A percentile compares a stretch with the other conserved stretches of the same genome.
These are phyloP conservation scores for Acanthamoeba healyi DNA, from an alignment of 208 protist genomes.

Conservation along the genomic window DNA sequence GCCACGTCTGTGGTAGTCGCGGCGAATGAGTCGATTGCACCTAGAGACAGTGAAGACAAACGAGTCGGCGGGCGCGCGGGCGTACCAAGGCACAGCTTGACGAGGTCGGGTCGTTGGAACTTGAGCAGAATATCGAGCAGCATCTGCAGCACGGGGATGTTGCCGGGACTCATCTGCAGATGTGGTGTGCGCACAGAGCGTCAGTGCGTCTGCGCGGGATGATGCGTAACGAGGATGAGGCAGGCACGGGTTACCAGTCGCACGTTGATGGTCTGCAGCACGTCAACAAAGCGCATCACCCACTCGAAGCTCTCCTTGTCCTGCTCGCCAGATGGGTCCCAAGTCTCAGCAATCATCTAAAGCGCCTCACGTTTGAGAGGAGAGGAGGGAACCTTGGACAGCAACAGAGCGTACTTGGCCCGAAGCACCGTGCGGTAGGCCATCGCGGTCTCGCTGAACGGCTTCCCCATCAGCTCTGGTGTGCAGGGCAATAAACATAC, in stretches of 20 bases:
- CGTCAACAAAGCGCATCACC: background rate
- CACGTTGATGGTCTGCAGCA: constrained; percentile 15
- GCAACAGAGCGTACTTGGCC: background rate
- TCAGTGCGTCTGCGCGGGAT: background rate
- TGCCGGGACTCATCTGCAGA: background rate
- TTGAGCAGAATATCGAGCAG: background rate
- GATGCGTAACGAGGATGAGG: background rate
- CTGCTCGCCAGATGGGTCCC: background rate
- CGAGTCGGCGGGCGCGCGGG: too few relatives aligned
- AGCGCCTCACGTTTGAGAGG: background rate
- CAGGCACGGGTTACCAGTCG: background rate
- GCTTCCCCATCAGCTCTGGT: background rate
- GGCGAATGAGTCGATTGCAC: too few relatives aligned
- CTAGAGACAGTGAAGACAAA: background rate
- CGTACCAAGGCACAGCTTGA: background rate
- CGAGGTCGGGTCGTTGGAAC: background rate
- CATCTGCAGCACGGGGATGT: background rate
- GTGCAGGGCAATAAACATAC: too few relatives aligned
- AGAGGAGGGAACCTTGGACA: background rate
- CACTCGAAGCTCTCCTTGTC: background rate
- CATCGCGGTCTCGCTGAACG: background rate
- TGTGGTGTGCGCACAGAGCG: background rate
- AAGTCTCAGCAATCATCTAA: too few relatives aligned
- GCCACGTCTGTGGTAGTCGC: background rate
- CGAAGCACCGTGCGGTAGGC: background rate